Conservation (phyloP, 2,329 filamentous ascomycete species). For the Balansia obtecta region DNA sequence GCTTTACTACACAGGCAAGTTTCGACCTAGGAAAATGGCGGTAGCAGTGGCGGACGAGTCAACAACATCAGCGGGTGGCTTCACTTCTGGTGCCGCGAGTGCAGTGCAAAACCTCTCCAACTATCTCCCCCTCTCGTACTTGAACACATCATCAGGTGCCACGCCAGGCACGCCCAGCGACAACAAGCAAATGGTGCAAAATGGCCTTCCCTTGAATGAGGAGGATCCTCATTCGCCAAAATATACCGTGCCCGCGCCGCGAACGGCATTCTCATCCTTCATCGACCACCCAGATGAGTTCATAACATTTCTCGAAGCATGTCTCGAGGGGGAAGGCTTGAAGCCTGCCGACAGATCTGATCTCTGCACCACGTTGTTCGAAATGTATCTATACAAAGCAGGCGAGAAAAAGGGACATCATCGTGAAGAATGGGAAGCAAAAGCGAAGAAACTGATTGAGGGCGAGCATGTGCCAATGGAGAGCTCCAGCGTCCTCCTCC, state of each 20-base stretch:
- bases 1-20: conserved; percentile 85
- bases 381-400: conserved; percentile 93
- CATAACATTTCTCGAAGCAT: conserved; percentile 83
- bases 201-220: conserved; percentile 38
- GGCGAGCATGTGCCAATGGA: conserved; percentile 74
- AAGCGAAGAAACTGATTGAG: conserved; percentile 81
- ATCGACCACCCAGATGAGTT: conserved; percentile 90
- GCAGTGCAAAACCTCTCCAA: conserved; percentile 80
- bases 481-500: conserved; percentile 82
- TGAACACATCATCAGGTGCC: conserved; percentile 48
- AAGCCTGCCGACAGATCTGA: conserved; percentile 67
- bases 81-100: conserved; percentile 50
- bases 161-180: conserved; percentile 40
- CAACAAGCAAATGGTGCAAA: conserved; percentile 35
- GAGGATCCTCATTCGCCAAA: conserved; percentile 33
- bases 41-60: conserved; percentile 23
- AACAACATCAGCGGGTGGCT: conserved; percentile 27
- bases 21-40: conserved; percentile 51
- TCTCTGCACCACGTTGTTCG: conserved; percentile 88
- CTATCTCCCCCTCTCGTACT: conserved; percentile 74
- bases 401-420: conserved; percentile 55
- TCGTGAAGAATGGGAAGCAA: conserved; percentile 72
- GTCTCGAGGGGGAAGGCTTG: conserved; percentile 59
- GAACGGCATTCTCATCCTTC: conserved; percentile 90
- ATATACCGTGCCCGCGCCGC: conserved; percentile 71